These are phyloP conservation scores for Globisporangium irregulare DNA, from an alignment of 352 stramenopile genomes.

Conservation along the genomic window DNA sequence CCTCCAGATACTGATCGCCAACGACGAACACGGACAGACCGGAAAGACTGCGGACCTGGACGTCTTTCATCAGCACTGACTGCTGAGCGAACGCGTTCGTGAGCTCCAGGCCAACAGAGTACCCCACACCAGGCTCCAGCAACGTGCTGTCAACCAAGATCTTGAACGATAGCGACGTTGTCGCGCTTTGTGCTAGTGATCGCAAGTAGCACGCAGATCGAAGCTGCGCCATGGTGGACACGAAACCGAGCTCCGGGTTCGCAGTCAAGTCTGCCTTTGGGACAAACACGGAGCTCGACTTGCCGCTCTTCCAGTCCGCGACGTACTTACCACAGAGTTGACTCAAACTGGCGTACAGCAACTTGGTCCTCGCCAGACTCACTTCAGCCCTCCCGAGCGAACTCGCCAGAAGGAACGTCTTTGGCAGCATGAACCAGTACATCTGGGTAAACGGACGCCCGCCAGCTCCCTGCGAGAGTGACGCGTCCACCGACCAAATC, in stretches of 20 bases:
- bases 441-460: slow-evolving; percentile 42
- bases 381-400: neutral
- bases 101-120: slow-evolving; percentile 50
- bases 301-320: slow-evolving; percentile 33
- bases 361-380: slow-evolving; percentile 15
- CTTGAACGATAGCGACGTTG: slow-evolving; percentile 16
- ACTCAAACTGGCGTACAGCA: slow-evolving; percentile 29
- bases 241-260: slow-evolving; percentile 21
- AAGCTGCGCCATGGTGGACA: slow-evolving; percentile 47
- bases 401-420: slow-evolving; percentile 13
- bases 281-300: slow-evolving; percentile 24
- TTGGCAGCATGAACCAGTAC: slow-evolving; percentile 44
- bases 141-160: slow-evolving; percentile 46
- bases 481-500: slow-evolving; percentile 43
- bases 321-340: slow-evolving; percentile 54
- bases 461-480: slow-evolving; percentile 47
- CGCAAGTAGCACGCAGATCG: slow-evolving; percentile 49
- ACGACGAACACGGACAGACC: slow-evolving; percentile 52
- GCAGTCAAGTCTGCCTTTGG: slow-evolving; percentile 29
- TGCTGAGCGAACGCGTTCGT: slow-evolving; percentile 58
- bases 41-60: slow-evolving; percentile 38
- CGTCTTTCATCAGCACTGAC: slow-evolving; percentile 18
- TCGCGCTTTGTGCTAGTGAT: slow-evolving; percentile 29
- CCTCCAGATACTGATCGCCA: slow-evolving; percentile 30
- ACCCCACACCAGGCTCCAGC: slow-evolving; percentile 33